Evolutionary conservation across 2,329 filamentous ascomycete species (phyloP), one percentile per base, ranked within the genome.

Genomic region (Talaromyces islandicus): DNA sequence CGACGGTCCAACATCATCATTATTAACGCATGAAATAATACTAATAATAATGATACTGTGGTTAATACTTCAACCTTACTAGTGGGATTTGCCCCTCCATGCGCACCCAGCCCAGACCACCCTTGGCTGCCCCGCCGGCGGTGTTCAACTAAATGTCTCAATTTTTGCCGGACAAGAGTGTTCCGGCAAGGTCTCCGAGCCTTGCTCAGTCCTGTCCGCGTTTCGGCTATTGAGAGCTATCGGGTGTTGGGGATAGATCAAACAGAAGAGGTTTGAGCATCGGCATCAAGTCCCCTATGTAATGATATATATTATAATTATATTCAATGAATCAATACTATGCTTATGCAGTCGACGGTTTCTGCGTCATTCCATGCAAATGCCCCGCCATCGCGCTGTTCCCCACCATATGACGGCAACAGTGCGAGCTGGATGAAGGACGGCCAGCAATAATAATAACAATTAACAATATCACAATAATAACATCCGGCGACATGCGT

Each of bases 131-230:
- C 43, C 43, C 43, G 19, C 43, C 43, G n/a, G 17, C 11, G 43
- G 38, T 41, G 38, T 6, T 27, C 25, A 27, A 27, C 6, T 46
- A n/a, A 46, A 46, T 46, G 43, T 17, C 43, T 46, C 43, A 46
- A 24, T 9, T 59, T 58, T 50, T 41, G 38, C 56, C 60, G 60
- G 60, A 56, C 60, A 58, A 59, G 52, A 56, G 60, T 61, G 56
- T 61, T 53, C 60, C 60, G 60, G 56, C 12, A 19, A 55, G 27
- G 9, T 53, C 32, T 29, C 50, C 50, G 50, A 6, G n/a, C n/a
- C 27, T 32, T 24, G n/a, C 43, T 46, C 43, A 21, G n/a, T 38
- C 29, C 5, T 12, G n/a, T 38, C 53, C 29, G 32, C 30, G 30
- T 38, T 52, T 59, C 52, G 57, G 56, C 56, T 53, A 58, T 58